A percentile compares a stretch with the other conserved stretches of the same genome.
These are phyloP conservation scores for Viola odorata DNA, from an alignment of 345 rosid species.

Conservation along the genomic window DNA sequence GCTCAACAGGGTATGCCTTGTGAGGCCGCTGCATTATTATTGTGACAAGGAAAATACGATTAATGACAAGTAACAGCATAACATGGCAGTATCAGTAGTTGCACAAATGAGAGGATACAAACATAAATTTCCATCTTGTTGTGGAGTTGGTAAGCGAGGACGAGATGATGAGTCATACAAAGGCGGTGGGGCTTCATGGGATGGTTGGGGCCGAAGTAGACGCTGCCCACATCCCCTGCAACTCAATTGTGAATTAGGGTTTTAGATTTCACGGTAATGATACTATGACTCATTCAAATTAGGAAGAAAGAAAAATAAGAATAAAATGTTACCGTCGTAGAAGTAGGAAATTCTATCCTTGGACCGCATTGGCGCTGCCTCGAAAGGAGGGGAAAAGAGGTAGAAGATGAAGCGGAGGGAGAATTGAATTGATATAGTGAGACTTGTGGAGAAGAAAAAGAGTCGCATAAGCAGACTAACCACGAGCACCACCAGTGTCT, in stretches of 20 bases:
- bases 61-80: neutral
- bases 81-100: too few relatives aligned
- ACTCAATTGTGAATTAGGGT: neutral
- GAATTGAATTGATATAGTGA: too few relatives aligned
- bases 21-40: constrained; percentile 75
- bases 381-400: neutral
- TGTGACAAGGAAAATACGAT: constrained; percentile 5
- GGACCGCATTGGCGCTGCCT: constrained; percentile 43
- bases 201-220: constrained; percentile 94
- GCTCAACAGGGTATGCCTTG: constrained; percentile 95
- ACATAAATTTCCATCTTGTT: constrained; percentile 94
- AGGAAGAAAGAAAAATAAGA: neutral
- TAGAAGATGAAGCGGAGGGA: neutral
- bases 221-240: constrained; percentile 91
- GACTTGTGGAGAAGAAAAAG: too few relatives aligned
- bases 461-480: too few relatives aligned
- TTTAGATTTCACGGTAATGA: neutral
- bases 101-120: constrained; percentile 13
- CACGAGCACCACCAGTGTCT: too few relatives aligned
- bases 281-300: too few relatives aligned
- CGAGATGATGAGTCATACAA: constrained; percentile 97
- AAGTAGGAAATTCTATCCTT: constrained; percentile 91
- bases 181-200: constrained; percentile 98
- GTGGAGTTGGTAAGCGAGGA: constrained; percentile 90
- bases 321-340: constrained; percentile 55